phyloP scores from a whole-genome alignment of 192 early-diverging fungal genomes.

The Coemansia reversa region DNA sequence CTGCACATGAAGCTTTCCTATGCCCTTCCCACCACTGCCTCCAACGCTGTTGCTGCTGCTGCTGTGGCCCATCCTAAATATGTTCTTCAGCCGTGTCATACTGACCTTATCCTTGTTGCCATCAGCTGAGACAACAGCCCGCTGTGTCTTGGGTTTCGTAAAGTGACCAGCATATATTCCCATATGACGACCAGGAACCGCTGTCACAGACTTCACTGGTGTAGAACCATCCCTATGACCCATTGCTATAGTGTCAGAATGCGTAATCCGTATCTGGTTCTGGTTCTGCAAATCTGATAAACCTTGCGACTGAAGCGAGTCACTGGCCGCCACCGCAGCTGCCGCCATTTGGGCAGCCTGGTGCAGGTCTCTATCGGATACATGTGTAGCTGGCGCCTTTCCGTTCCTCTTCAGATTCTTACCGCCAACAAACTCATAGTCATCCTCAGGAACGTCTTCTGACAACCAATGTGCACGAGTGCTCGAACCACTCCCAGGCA shows the following conservation, averaged over 20 bases:
- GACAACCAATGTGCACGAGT: constrained; percentile 34
- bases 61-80: constrained; percentile 39
- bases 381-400: not conserved
- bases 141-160: constrained; percentile 9
- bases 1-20: not conserved
- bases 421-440: constrained; percentile 29
- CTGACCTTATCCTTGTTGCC: constrained; percentile 39
- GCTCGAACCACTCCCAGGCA: constrained; percentile 8
- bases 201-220: constrained; percentile 15
- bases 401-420: not conserved
- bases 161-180: constrained; percentile 1
- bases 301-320: not conserved
- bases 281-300: constrained; percentile 37
- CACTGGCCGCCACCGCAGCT: constrained; percentile 8
- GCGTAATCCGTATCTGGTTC: constrained; percentile 31
- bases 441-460: constrained; percentile 36
- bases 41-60: constrained; percentile 1
- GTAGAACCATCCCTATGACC: not conserved
- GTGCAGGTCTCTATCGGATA: constrained; percentile 8
- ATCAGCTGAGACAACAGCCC: constrained; percentile 11
- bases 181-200: not conserved
- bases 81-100: constrained; percentile 49
- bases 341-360: not conserved
- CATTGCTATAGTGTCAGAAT: constrained; percentile 18
- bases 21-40: not conserved